These are phyloP conservation scores for Elymus sibiricus DNA, from an alignment of 176 grass and related monocot species.

Conservation along the genomic window DNA sequence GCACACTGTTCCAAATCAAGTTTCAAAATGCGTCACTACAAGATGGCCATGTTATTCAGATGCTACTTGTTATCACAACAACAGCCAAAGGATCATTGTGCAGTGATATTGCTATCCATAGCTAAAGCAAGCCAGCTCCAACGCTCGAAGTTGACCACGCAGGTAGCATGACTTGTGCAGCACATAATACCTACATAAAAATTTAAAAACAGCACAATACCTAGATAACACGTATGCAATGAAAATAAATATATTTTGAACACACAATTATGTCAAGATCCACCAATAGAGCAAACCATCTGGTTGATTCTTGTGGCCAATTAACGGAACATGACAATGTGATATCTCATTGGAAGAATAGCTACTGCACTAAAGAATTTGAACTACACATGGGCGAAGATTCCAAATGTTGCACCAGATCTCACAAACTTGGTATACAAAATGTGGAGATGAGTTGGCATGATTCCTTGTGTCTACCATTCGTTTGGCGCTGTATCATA, in stretches of 20 bases:
- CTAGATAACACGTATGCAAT: not conserved
- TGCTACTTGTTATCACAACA: slow-evolving; percentile 10
- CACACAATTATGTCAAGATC: not conserved
- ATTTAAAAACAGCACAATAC: too few relatives aligned
- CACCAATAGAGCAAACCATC: not conserved
- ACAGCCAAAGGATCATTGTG: slow-evolving; percentile 17
- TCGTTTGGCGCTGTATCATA: not conserved
- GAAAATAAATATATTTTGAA: not conserved
- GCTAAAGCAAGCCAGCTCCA: slow-evolving; percentile 29
- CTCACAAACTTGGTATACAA: slow-evolving; percentile 18
- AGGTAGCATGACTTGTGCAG: not conserved
- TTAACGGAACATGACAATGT: not conserved
- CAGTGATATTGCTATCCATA: slow-evolving; percentile 26
- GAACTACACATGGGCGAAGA: not conserved
- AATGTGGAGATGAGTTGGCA: slow-evolving; percentile 1
- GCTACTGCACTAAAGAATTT: not conserved
- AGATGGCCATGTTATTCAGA: slow-evolving; percentile 22
- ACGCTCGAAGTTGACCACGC: slow-evolving; percentile 10
- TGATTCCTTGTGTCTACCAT: slow-evolving; percentile 3
- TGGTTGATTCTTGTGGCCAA: not conserved
- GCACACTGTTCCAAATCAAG: too few relatives aligned
- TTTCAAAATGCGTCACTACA: not conserved
- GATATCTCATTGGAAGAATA: not conserved
- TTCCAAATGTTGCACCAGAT: not conserved
- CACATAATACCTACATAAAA: too few relatives aligned